Evolutionary conservation across 176 grass and related monocot genomes (phyloP).

Genomic region (Triticum urartu): DNA sequence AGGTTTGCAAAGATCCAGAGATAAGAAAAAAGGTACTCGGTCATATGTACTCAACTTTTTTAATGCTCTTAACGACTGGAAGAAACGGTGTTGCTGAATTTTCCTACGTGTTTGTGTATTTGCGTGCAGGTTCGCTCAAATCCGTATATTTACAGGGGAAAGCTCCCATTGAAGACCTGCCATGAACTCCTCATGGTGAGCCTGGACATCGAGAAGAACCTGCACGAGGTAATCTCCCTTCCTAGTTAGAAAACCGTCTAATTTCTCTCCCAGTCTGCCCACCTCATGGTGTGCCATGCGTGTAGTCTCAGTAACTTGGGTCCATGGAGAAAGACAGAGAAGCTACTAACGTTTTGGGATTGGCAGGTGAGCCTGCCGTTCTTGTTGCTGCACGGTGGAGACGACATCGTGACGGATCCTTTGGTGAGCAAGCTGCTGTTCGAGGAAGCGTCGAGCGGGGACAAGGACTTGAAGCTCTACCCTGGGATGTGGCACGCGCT

Average conservation of each 20-base stretch:
- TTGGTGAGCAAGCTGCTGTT: conserved; percentile 51
- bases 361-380: conserved; percentile 64
- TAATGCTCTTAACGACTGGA: background rate
- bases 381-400: conserved; percentile 61
- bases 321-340: too few species aligned
- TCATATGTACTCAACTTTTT: too few species aligned
- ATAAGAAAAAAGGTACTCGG: conserved; percentile 47
- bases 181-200: conserved; percentile 55
- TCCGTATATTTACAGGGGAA: conserved; percentile 64
- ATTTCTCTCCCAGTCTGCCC: too few species aligned
- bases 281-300: too few species aligned
- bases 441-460: conserved; percentile 54
- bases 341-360: background rate
- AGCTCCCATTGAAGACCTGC: conserved; percentile 54
- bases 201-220: conserved; percentile 67
- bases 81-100: background rate
- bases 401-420: conserved; percentile 55
- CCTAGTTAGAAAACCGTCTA: background rate
- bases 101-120: background rate
- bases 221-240: conserved; percentile 36
- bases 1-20: conserved; percentile 53
- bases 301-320: too few species aligned
- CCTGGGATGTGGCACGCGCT: conserved; percentile 76
- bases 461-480: conserved; percentile 75
- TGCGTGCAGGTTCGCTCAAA: conserved; percentile 43